Conservation (phyloP, 768 basidiomycete species). For the Agaricus sinodeliciosus region DNA sequence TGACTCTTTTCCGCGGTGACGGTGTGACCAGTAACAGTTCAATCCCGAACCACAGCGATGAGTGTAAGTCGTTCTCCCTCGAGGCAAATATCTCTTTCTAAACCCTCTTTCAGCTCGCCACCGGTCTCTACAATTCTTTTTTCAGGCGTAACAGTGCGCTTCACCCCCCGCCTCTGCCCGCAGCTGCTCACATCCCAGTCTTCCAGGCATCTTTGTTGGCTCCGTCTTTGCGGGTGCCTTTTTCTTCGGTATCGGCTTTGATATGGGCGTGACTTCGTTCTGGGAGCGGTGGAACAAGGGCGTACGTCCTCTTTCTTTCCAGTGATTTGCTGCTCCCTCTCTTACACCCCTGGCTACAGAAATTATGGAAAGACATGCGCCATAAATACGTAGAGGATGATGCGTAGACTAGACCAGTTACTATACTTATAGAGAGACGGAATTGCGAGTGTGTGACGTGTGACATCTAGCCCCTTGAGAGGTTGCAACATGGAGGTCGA, state of each 20-base stretch:
- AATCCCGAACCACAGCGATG: conserved; percentile 25
- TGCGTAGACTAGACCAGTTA: conserved; percentile 21
- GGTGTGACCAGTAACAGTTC: conserved; percentile 21
- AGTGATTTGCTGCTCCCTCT: background rate
- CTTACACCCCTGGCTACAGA: conserved; percentile 37
- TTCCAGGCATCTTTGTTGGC: conserved; percentile 81
- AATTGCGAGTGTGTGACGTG: conserved; percentile 13
- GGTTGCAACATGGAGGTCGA: conserved; percentile 28
- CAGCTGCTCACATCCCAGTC: conserved; percentile 6
- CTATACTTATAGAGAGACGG: background rate
- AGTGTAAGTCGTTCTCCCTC: conserved; percentile 21
- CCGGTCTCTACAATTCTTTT: conserved; percentile 75
- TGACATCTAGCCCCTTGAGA: conserved; percentile 9
- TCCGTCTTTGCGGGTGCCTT: conserved; percentile 84
- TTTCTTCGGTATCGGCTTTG: conserved; percentile 87
- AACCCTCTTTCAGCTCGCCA: conserved; percentile 31
- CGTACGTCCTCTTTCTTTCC: conserved; percentile 44
- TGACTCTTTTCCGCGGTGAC: conserved; percentile 22
- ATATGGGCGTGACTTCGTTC: conserved; percentile 71
- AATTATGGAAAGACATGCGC: conserved; percentile 97
- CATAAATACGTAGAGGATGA: conserved; percentile 52
- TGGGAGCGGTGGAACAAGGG: conserved; percentile 93
- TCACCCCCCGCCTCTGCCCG: background rate
- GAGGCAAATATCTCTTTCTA: background rate
- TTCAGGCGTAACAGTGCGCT: conserved; percentile 84